These are phyloP conservation scores for Gastrodia elata DNA, from an alignment of 106 monocot genomes.

Conservation along the genomic window DNA sequence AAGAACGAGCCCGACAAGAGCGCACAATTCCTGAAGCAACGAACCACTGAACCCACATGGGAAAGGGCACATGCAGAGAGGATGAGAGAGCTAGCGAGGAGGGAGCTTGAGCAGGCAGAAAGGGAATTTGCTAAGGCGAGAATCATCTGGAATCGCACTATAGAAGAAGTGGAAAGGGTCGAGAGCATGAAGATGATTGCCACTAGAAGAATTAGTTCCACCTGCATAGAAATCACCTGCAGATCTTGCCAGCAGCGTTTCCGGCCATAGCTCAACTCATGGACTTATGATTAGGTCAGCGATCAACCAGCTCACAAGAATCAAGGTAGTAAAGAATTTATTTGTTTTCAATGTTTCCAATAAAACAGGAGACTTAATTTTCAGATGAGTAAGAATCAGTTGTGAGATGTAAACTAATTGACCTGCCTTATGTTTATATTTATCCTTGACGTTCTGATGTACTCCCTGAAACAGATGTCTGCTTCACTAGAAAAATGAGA, in stretches of 20 bases:
- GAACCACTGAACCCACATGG: slow-evolving; percentile 35
- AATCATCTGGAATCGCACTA: slow-evolving; percentile 55
- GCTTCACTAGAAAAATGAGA: slow-evolving; percentile 26
- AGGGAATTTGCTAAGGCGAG: slow-evolving; percentile 61
- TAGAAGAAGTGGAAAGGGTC: slow-evolving; percentile 61
- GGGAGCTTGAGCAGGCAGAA: slow-evolving; percentile 69
- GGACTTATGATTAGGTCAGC: neutral
- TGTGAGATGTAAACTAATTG: slow-evolving; percentile 15
- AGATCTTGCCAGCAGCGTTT: slow-evolving; percentile 54
- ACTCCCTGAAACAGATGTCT: slow-evolving; percentile 20
- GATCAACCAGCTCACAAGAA: neutral
- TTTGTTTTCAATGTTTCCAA: neutral
- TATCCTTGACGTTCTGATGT: slow-evolving; percentile 44
- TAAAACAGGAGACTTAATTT: slow-evolving; percentile 2
- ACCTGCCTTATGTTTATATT: slow-evolving; percentile 66
- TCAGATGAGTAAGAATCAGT: neutral
- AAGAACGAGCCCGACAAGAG: slow-evolving; percentile 15
- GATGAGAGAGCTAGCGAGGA: slow-evolving; percentile 54
- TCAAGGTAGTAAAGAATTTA: neutral
- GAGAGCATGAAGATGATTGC: slow-evolving; percentile 70
- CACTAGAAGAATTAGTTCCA: slow-evolving; percentile 26
- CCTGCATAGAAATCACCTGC: slow-evolving; percentile 64
- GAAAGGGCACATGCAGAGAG: slow-evolving; percentile 61
- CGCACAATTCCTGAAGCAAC: slow-evolving; percentile 39
- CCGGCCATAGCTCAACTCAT: slow-evolving; percentile 14